A percentile compares a stretch with the other conserved stretches of the same genome.
phyloP scores from a whole-genome alignment of 495 filamentous ascomycete species.

The Choiromyces venosus region DNA sequence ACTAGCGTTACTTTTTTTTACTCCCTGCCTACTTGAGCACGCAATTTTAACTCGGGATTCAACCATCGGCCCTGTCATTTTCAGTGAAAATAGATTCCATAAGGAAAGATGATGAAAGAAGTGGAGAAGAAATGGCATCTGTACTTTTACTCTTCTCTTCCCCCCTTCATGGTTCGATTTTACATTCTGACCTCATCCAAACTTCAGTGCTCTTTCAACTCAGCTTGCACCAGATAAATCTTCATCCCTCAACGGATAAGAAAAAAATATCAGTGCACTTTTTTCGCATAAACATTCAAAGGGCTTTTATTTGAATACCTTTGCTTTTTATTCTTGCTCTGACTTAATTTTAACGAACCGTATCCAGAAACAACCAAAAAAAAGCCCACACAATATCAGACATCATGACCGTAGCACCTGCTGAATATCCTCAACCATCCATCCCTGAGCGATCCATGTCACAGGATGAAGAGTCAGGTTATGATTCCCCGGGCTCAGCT shows the following conservation, averaged over 20 bases:
- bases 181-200: slow-evolving; percentile 29
- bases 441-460: slow-evolving; percentile 36
- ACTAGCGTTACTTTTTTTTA: slow-evolving; percentile 21
- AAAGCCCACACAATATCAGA: slow-evolving; percentile 24
- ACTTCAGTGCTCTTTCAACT: slow-evolving; percentile 7
- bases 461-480: slow-evolving; percentile 73
- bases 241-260: slow-evolving; percentile 1
- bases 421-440: slow-evolving; percentile 21
- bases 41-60: slow-evolving; percentile 35
- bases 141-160: slow-evolving; percentile 20
- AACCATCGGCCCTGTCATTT: slow-evolving; percentile 37
- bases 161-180: slow-evolving; percentile 11
- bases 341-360: not conserved
- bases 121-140: slow-evolving; percentile 13
- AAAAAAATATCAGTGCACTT: slow-evolving; percentile 3
- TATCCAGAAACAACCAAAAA: slow-evolving; percentile 3
- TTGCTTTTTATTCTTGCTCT: slow-evolving; percentile 1
- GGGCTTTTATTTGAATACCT: slow-evolving; percentile 6
- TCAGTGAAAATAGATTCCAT: slow-evolving; percentile 21
- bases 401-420: slow-evolving; percentile 34
- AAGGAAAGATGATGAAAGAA: slow-evolving; percentile 13
- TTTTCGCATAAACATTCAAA: slow-evolving; percentile 14
- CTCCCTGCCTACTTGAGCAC: slow-evolving; percentile 32
- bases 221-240: slow-evolving; percentile 13
- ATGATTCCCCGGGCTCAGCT: slow-evolving; percentile 61